Evolutionary conservation across 176 grass and related monocot genomes (phyloP), one percentile per base, ranked within the genome.

Genomic region (Thalia dealbata): DNA sequence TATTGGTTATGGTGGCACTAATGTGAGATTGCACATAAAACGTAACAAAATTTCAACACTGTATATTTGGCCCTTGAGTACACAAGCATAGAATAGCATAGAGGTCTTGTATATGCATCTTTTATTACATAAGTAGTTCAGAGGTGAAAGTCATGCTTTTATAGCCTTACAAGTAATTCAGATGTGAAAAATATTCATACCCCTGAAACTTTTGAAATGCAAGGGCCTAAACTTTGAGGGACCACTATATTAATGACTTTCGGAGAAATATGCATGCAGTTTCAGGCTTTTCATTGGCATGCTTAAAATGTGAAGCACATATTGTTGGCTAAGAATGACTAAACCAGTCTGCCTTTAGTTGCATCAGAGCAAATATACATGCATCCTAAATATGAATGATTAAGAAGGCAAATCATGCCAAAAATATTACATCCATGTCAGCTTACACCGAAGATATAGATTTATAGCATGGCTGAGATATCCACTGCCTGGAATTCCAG

Each of bases 401-500:
- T 38, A 51, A 71, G 69, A 23, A 71, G 26, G 52, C 16, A 7
- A 71, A 24, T 51, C 43, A 27, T 27, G 50, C 12, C 21, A 14
- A 22, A 52, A 51, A 29, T 52, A 28, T 30, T 71, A 10, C 27
- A 13, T 43, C 14, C 25, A 68, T 44, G 56, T 50, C 38, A 19
- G 91, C 95, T 93, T 93, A 99, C 95, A 99, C 41, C 95, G 89
- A 81, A 99, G 90, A 83, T 99, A 99, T 61, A 99, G 73, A 86
- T 99, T 99, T 56, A 99, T 99, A 61, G 95, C 95, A 81, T 99
- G 95, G 74, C 95, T 99, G 52, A 99, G 95, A 76, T 93, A 99
- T 80, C 95, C 95, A 50, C 95, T 93, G 48, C 95, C 95, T 58
- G 87, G 95, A 80, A 99, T 79, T 22, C 95, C 95, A 52, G 90